Base-by-base conservation (phyloP, 306 rosid genomes). In the Cicer pinnatifidum region DNA sequence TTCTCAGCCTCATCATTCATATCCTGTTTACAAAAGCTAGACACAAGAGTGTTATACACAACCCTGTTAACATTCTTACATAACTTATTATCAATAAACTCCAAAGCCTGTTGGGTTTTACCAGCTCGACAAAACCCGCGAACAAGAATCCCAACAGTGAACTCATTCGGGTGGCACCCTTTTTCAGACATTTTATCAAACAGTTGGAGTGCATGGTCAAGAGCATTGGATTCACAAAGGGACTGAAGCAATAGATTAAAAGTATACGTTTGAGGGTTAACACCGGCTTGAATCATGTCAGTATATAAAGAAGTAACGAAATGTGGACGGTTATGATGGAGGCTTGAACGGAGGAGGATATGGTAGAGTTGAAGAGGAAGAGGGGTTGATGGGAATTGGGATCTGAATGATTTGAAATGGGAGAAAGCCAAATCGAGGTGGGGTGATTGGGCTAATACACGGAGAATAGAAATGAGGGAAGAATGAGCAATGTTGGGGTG, bases 91-190 rank as follows among this genome's bases (percentile, higher is more conserved):
- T 59, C 66, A 73, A 80, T 0, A 7, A 94, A 46, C 62, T 91
- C 86, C 74, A 85, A 75, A 0, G 84, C 97, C 83, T 62, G 50
- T 46, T 40, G 28, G 4, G 53, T 11, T 17, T 78, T 82, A 60
- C 96, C 89, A 0, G 84, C 89, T 53, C 82, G 86, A 71, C 97
- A 93, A 72, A 86, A 88, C 62, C 97, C 98, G 8, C 96, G 94
- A 83, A 89, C 92, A 63, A 93, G 75, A 77, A 91, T 80, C 63
- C 89, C 98, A 67, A 84, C 39, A 65, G 86, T 91, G 37, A 79
- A 93, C 85, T 85, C 91, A 67, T 91, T 91, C 0, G 91, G 97
- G 15, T 8, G 46, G 81, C 96, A 93, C 13, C 97, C 97, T 67
- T 89, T 93, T 0, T 73, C 84, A 84, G 84, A 75, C 94, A 93